phyloP scores from a whole-genome alignment of 73 alveolate genomes.

The Uronychia binucleata region DNA sequence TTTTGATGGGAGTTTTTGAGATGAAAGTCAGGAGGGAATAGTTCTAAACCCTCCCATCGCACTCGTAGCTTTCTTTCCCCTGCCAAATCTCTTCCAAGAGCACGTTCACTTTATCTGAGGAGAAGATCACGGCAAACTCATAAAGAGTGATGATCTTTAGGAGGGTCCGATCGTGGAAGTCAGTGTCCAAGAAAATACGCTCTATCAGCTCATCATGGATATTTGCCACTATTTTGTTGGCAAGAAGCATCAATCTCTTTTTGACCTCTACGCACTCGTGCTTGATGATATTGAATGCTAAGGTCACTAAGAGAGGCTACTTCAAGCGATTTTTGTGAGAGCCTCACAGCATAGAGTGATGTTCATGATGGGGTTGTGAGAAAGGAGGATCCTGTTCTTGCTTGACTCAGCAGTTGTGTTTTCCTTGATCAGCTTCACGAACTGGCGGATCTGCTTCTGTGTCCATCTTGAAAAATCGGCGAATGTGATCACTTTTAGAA shows the following conservation, averaged over 20 bases:
- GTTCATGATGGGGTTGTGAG: conserved; percentile 40
- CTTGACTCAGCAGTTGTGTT: conserved; percentile 17
- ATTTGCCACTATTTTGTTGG: conserved; percentile 14
- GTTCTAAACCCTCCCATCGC: conserved; percentile 42
- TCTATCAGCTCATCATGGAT: conserved; percentile 37
- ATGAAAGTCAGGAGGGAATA: conserved; percentile 18
- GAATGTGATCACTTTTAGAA: too few relatives aligned
- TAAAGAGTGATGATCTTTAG: conserved; percentile 25
- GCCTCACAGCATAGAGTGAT: conserved; percentile 52
- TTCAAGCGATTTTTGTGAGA: conserved; percentile 39
- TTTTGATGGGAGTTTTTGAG: conserved; percentile 19
- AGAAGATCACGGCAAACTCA: conserved; percentile 28
- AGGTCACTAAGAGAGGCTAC: too few relatives aligned
- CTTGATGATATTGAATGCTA: too few relatives aligned
- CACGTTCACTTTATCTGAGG: conserved; percentile 13
- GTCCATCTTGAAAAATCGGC: conserved; percentile 41
- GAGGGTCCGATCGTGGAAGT: conserved; percentile 37
- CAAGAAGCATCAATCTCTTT: too few relatives aligned
- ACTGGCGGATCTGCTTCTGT: background rate
- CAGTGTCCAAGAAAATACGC: conserved; percentile 17
- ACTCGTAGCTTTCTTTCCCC: conserved; percentile 40
- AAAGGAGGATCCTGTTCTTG: conserved; percentile 35
- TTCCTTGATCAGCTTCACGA: conserved; percentile 36
- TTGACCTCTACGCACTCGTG: too few relatives aligned
- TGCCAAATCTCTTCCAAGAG: conserved; percentile 41